Base-by-base conservation (phyloP, 306 rosid species). In the Prunus mongolica region DNA sequence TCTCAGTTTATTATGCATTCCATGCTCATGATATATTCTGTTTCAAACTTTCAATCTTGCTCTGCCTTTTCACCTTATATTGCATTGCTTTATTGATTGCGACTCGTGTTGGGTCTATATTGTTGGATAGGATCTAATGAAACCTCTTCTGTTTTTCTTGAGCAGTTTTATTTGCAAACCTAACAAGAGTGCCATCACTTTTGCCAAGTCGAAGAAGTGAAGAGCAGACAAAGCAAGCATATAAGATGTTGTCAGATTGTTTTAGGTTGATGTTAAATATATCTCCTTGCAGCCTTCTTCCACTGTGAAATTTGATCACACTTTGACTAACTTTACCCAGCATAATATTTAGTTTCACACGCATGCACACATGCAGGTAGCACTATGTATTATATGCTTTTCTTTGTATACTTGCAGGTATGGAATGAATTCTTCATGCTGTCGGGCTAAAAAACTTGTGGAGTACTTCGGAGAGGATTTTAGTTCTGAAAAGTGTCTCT, bases 381-480 rank as follows among this genome's bases (percentile, higher is more conserved):
- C 63, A 30, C 22, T 18, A 12, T 38, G 72, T 32, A 16, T 65
- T 28, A 15, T 60, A 12, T 22, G n/a, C 51, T 38, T 19, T 30
- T 66, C 74, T 38, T 62, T 71, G 58, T 56, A 34, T 64, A 51
- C 74, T 58, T 81, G 77, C 87, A 94, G 98, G 78, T 94, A 91
- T 84, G 98, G 94, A 71, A 87, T 94, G 97, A 89, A 84, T 74
- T 83, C 88, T 69, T 89, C 97, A 20, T 72, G 86, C 54, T 94
- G 98, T 81, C 91, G 97, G 50, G 97, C 96, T 51, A 88, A 84
- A 82, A 83, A 76, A 45, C 91, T 94, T 11, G 97, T 92, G 73
- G 96, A 92, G 75, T 92, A 94, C 87, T 94, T 94, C 10, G 97
- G 96, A 73, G 97, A 94, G 84, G 85, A 85, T 72, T 89, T 89